Evolutionary conservation across 2,329 filamentous ascomycete genomes (phyloP).

Genomic region (Ceratocystis destructans): DNA sequence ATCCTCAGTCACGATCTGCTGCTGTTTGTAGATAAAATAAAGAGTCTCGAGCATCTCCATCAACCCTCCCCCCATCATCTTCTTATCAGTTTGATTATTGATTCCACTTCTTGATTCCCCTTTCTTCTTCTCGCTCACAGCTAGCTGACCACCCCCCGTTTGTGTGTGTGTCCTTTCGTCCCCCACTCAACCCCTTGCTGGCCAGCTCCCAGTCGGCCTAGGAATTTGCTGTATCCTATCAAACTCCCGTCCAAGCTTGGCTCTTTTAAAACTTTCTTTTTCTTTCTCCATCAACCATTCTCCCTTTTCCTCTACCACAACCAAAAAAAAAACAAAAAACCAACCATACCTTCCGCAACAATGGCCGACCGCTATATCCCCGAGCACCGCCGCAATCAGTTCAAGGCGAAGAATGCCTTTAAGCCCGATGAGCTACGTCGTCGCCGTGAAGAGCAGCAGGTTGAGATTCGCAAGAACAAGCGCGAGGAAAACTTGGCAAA

Average conservation of each 20-base stretch:
- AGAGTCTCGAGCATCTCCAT: background rate
- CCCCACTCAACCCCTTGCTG: background rate
- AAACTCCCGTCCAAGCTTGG: conserved; percentile 20
- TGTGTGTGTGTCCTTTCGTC: conserved; percentile 6
- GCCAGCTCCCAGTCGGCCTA: conserved; percentile 3
- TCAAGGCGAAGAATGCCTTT: conserved; percentile 99
- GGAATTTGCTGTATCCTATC: background rate
- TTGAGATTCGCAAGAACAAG: conserved; percentile 97
- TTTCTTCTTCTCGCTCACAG: conserved; percentile 19
- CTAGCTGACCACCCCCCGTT: conserved; percentile 10
- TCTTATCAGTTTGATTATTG: conserved; percentile 1
- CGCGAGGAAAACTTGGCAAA: conserved; percentile 98
- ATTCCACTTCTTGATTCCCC: background rate
- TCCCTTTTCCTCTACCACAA: conserved; percentile 15
- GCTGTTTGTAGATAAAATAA: background rate
- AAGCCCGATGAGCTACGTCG: conserved; percentile 97
- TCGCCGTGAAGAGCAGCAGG: conserved; percentile 96
- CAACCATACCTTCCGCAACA: conserved; percentile 30
- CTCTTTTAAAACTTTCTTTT: conserved; percentile 14
- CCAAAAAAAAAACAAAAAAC: conserved; percentile 16
- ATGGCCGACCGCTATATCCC: conserved; percentile 99
- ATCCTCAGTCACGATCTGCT: background rate
- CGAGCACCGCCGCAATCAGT: conserved; percentile 96
- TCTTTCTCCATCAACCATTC: conserved; percentile 16
- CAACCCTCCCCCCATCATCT: too few relatives aligned